Evolutionary conservation across 2,329 filamentous ascomycete genomes (phyloP).

Genomic region (Pseudonectria foliicola): DNA sequence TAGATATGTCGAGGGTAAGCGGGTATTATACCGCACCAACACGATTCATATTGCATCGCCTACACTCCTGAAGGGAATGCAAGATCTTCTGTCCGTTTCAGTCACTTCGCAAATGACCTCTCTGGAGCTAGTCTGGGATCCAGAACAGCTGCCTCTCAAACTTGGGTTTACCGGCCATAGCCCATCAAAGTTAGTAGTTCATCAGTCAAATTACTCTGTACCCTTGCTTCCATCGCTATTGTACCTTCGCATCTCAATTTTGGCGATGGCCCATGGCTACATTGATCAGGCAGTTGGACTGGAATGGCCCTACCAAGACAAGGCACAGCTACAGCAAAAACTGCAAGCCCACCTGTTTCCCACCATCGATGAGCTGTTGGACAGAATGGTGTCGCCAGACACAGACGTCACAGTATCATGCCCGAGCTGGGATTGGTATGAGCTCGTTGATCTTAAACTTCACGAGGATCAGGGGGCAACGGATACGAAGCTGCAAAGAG

Average conservation of each 20-base stretch:
- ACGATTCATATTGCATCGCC: constrained; percentile 17
- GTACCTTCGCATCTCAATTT: constrained; percentile 9
- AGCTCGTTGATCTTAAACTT: constrained; percentile 8
- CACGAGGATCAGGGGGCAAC: constrained; percentile 8
- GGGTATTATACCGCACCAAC: constrained; percentile 23
- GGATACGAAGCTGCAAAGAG: constrained; percentile 7
- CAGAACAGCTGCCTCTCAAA: constrained; percentile 4
- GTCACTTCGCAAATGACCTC: constrained; percentile 9
- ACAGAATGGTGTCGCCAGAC: constrained; percentile 7
- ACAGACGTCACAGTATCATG: constrained; percentile 11
- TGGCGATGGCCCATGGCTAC: constrained; percentile 4
- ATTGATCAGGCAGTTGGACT: constrained; percentile 8
- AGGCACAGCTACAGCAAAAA: constrained; percentile 4
- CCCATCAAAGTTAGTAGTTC: not conserved
- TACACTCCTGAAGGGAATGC: constrained; percentile 9
- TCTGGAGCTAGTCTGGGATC: constrained; percentile 12
- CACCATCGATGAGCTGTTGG: constrained; percentile 7
- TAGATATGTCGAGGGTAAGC: constrained; percentile 21
- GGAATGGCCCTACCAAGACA: constrained; percentile 9
- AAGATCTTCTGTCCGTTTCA: constrained; percentile 7
- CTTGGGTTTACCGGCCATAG: constrained; percentile 4
- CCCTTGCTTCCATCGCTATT: constrained; percentile 8
- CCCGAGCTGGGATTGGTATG: constrained; percentile 13
- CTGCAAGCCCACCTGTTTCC: constrained; percentile 6
- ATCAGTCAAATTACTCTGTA: not conserved